Base-by-base conservation (phyloP, 2,329 filamentous ascomycete species). In the Botrytis elliptica region DNA sequence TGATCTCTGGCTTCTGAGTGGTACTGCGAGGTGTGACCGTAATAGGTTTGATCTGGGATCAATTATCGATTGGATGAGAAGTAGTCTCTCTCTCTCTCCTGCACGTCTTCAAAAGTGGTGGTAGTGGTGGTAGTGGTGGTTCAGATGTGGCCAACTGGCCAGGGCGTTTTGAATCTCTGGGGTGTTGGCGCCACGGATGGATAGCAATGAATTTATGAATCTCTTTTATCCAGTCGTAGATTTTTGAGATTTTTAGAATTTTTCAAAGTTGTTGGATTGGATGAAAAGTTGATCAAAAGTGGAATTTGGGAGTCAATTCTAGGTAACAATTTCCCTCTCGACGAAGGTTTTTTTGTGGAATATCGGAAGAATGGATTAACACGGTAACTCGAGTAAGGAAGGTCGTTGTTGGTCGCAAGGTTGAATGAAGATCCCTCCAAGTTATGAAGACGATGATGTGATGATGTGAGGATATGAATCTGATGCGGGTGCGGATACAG, bases 131-230 rank as follows among this genome's bases (percentile, higher is more conserved):
- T 63, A 14, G 60, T n/a, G 57, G 57, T 62, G 46, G 57, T 71
- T 71, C 60, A 52, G 14, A 59, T 33, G 57, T 59, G 8, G 57
- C 57, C 29, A 33, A 33, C 52, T 59, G 71, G 71, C 63, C 71
- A 68, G 52, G 71, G 71, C 52, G 63, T 68, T 49, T 68, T 42
- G 33, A 52, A 38, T 7, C 40, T 52, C 40, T 25, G 40, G 64
- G 71, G 44, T 72, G 44, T 72, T 57, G 71, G 71, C 63, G 71
- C 52, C 25, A 62, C 52, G 52, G 29, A 67, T 68, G 71, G 63
- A 36, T 68, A 52, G 40, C 60, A 38, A 33, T 22, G 20, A 57
- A 8, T 46, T 59, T 71, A 10, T 9, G 40, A 22, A 44, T 38
- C 22, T 66, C n/a, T 29, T 29, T 57, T 14, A 6, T 57, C 44